These are phyloP conservation scores for Ascochyta rabiei DNA, from an alignment of 2,329 filamentous ascomycete genomes.

Conservation along the genomic window DNA sequence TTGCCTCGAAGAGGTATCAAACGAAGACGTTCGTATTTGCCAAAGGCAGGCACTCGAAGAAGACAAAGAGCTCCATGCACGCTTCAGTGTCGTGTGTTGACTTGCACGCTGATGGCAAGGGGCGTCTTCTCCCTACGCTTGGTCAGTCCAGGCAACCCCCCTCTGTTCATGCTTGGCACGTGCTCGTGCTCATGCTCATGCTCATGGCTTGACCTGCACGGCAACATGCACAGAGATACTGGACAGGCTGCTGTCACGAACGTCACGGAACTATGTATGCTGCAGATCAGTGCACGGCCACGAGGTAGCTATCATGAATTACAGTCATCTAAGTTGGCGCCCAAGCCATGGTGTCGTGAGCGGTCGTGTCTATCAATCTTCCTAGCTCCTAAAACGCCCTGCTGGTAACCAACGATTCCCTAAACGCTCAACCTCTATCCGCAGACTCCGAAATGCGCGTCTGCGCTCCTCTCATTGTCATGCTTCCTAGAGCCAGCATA, in stretches of 20 bases:
- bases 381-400: conserved; percentile 12
- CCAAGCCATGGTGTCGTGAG: background rate
- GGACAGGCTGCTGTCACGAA: background rate
- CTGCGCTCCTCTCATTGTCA: conserved; percentile 36
- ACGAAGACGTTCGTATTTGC: conserved; percentile 7
- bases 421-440: conserved; percentile 25
- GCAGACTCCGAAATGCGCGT: conserved; percentile 29
- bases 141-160: background rate
- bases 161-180: background rate
- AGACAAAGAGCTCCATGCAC: background rate
- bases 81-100: background rate
- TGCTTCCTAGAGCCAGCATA: conserved; percentile 38
- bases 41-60: background rate
- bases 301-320: background rate
- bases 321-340: background rate
- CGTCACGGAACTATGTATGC: background rate
- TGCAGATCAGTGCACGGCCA: background rate
- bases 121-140: background rate
- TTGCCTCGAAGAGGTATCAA: conserved; percentile 6
- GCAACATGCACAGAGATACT: background rate
- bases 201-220: background rate
- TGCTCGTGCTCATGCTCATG: background rate
- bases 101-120: background rate
- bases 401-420: conserved; percentile 2
- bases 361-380: conserved; percentile 13